Conservation (phyloP, 768 basidiomycete species). For the Panus rudis region DNA sequence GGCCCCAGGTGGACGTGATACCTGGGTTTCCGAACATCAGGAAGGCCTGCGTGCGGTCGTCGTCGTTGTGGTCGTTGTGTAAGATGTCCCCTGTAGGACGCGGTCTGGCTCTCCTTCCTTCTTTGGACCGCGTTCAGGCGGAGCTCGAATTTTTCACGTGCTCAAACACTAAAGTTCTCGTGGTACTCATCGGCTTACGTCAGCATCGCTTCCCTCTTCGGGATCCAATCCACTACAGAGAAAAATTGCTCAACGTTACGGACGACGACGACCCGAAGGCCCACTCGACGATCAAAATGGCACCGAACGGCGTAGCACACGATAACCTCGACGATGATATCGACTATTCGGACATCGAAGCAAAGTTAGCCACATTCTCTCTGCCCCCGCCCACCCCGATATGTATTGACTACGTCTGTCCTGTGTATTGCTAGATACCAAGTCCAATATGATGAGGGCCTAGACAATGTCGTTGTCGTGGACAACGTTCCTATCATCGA, state of each 20-base stretch:
- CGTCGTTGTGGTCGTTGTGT: slow-evolving; percentile 8
- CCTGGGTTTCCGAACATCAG: slow-evolving; percentile 54
- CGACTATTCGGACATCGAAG: slow-evolving; percentile 85
- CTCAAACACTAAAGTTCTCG: too few species aligned
- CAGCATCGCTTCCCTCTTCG: too few species aligned
- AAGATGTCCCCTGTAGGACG: too few species aligned
- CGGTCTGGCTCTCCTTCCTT: too few species aligned
- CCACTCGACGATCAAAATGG: too few species aligned
- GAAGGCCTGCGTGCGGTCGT: slow-evolving; percentile 6
- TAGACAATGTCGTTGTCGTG: slow-evolving; percentile 89
- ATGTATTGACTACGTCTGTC: slow-evolving; percentile 4
- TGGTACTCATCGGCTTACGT: too few species aligned
- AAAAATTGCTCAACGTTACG: too few species aligned
- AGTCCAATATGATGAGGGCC: slow-evolving; percentile 74
- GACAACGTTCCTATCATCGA: slow-evolving; percentile 92
- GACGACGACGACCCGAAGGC: too few species aligned
- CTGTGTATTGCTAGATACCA: slow-evolving; percentile 53
- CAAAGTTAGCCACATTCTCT: slow-evolving; percentile 46
- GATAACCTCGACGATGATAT: slow-evolving; percentile 49
- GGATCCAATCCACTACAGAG: too few species aligned
- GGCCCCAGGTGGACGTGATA: slow-evolving; percentile 62
- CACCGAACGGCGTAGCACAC: slow-evolving; percentile 20
- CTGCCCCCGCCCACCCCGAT: not conserved
- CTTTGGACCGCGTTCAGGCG: slow-evolving; percentile 7
- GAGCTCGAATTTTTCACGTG: too few species aligned